These are phyloP conservation scores for Eimeria mitis DNA, from an alignment of 169 alveolate species.

Conservation along the genomic window DNA sequence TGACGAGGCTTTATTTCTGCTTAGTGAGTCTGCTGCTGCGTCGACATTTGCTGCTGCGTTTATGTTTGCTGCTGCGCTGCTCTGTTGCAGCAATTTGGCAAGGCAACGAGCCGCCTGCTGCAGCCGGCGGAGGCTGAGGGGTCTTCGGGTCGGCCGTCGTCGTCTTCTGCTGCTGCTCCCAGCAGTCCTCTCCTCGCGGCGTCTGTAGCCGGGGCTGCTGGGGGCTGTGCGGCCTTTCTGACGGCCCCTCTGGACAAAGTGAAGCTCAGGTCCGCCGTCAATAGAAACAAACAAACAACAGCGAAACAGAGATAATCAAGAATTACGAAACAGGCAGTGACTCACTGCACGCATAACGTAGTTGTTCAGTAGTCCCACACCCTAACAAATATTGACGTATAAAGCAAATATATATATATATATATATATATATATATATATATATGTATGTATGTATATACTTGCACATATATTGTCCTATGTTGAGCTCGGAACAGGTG, in stretches of 20 bases:
- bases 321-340: not conserved
- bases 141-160: not conserved
- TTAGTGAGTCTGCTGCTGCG: not conserved
- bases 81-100: slow-evolving; percentile 7
- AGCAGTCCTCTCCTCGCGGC: slow-evolving; percentile 40
- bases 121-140: not conserved
- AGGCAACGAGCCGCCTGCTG: not conserved
- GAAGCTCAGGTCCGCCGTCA: slow-evolving; percentile 71
- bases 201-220: slow-evolving; percentile 75
- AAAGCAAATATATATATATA: too few relatives aligned
- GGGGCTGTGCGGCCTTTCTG: slow-evolving; percentile 71
- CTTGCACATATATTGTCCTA: too few relatives aligned
- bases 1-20: not conserved
- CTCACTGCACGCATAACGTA: too few relatives aligned
- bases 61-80: not conserved
- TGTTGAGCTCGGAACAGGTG: not conserved
- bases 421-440: too few relatives aligned
- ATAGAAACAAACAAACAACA: not conserved
- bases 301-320: too few relatives aligned
- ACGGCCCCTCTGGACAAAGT: slow-evolving; percentile 79
- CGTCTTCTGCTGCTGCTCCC: not conserved
- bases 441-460: too few relatives aligned
- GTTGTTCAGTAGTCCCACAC: too few relatives aligned
- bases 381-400: too few relatives aligned
- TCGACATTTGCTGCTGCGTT: not conserved